Evolutionary conservation across 257 asterid genomes (phyloP).

Genomic region (Gentiana dahurica): DNA sequence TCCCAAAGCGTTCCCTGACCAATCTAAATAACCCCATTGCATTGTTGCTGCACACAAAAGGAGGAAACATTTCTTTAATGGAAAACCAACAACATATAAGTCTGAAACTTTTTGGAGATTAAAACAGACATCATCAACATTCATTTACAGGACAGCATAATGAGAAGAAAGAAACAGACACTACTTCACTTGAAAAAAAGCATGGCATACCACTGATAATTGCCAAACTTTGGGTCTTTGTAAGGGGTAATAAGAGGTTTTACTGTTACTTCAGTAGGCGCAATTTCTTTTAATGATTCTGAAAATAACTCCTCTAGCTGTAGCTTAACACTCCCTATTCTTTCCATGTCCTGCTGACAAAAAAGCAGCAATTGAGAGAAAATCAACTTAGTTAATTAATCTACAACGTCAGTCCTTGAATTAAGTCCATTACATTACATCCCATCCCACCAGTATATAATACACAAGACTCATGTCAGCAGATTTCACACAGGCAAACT

Average conservation of each 20-base stretch:
- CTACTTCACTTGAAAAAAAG: neutral
- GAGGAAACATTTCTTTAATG: conserved; percentile 5
- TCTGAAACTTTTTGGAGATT: too few species aligned
- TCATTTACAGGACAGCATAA: too few species aligned
- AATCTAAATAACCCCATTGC: conserved; percentile 90
- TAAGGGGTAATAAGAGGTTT: conserved; percentile 58
- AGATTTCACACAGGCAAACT: conserved; percentile 16
- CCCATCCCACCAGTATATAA: too few species aligned
- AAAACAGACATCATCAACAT: too few species aligned
- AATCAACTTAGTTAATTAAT: too few species aligned
- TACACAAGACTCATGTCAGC: neutral
- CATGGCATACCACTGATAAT: conserved; percentile 70
- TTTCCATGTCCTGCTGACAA: conserved; percentile 34
- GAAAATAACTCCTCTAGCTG: conserved; percentile 46
- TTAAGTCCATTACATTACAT: too few species aligned
- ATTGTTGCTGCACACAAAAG: conserved; percentile 56
- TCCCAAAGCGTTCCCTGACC: conserved; percentile 55
- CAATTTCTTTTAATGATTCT: conserved; percentile 44
- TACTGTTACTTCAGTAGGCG: conserved; percentile 52
- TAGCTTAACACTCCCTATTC: conserved; percentile 52
- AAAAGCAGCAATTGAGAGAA: neutral
- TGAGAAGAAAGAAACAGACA: too few species aligned
- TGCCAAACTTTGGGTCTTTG: conserved; percentile 63
- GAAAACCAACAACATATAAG: too few species aligned
- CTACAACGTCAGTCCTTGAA: too few species aligned